Evolutionary conservation across 2,329 filamentous ascomycete species (phyloP), one percentile per base, ranked within the genome.

Genomic region (Aureobasidium subglaciale): DNA sequence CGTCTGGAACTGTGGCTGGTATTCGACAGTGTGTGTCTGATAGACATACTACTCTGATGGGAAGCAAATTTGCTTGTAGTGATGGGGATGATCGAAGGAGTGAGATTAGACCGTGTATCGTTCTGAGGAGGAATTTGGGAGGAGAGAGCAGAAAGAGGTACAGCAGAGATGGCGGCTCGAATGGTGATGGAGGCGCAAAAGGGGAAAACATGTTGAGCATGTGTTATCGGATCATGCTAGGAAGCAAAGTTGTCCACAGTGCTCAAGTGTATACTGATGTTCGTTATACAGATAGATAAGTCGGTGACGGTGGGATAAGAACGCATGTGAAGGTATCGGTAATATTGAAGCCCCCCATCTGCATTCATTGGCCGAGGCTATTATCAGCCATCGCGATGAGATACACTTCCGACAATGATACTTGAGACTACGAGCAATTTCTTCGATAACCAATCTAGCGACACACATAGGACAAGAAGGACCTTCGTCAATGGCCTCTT

Each of bases 21-120:
- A 16, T 70, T 63, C 7, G 82, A 73, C 82, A 83, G 72, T 96
- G 92, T 0, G 92, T 96, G 72, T 96, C 92, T 9, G 90, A 92
- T 60, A 96, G 83, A 71, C 89, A 95, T 60, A 96, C 88, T 24
- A 96, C 79, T 58, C 84, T 84, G 65, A 96, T 81, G 6, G 81
- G 73, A 1, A 73, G 75, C 56, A 35, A 4, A 16, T 74, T 75
- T 55, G 77, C 73, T 29, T 74, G 74, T 2, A 69, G 74, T 1
- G 87, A 24, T 1, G 54, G 82, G 10, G 76, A 70, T 2, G 87
- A 85, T 25, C 88, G 86, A 3, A 95, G 78, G 63, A 76, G 75
- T 32, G 86, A 79, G 56, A 92, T 71, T 45, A 86, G 53, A 48
- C 63, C 59, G 59, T 73, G 61, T 50, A 68, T 3, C 63, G 73